phyloP scores from a whole-genome alignment of 2,329 filamentous ascomycete species.

The Aspergillus pseudoviridinutans region DNA sequence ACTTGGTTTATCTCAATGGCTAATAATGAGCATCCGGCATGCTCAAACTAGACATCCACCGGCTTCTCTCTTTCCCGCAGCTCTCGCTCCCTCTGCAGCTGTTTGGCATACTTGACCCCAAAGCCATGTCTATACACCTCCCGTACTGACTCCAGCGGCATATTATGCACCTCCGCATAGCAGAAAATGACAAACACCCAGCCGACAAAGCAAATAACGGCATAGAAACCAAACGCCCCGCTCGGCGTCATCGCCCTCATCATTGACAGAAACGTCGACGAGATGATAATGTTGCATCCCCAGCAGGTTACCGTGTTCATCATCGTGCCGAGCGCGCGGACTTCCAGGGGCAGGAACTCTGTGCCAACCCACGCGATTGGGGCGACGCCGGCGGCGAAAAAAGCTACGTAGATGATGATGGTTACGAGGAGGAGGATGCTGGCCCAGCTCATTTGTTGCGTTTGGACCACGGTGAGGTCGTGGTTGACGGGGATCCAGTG shows the following conservation, averaged over 20 bases:
- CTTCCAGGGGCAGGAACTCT: constrained; percentile 44
- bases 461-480: constrained; percentile 18
- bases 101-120: constrained; percentile 41
- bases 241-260: constrained; percentile 49
- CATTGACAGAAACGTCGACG: constrained; percentile 45
- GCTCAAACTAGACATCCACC: too few species aligned
- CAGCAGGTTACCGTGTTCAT: constrained; percentile 31
- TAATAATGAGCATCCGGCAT: too few species aligned
- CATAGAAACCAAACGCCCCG: constrained; percentile 23
- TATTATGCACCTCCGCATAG: constrained; percentile 54
- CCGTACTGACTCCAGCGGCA: constrained; percentile 53
- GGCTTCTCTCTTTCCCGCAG: too few species aligned
- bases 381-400: too few species aligned
- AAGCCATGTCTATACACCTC: constrained; percentile 50
- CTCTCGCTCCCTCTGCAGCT: too few species aligned
- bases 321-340: constrained; percentile 49
- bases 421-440: constrained; percentile 40
- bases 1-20: too few species aligned
- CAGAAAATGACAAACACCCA: constrained; percentile 47
- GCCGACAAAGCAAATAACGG: too few species aligned
- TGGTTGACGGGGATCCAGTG: constrained; percentile 46
- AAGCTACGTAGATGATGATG: constrained; percentile 37
- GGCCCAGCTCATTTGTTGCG: constrained; percentile 26
- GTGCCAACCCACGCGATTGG: too few species aligned
- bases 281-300: constrained; percentile 46